Evolutionary conservation across 495 filamentous ascomycete genomes (phyloP).

Genomic region (Tuber brumale): DNA sequence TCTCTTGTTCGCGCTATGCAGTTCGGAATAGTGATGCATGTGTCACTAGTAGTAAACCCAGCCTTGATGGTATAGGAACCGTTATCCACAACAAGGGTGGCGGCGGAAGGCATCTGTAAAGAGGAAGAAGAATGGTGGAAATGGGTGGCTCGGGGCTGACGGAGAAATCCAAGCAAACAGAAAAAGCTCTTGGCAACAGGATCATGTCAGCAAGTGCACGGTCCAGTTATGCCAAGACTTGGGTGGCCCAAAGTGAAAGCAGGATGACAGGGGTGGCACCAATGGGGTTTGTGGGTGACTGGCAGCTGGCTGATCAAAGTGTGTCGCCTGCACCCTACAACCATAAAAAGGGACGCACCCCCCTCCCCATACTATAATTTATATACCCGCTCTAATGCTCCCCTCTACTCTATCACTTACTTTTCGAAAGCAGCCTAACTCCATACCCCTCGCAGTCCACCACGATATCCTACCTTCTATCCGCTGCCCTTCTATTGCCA

Average conservation of each 20-base stretch:
- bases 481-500: constrained; percentile 5
- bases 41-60: constrained; percentile 58
- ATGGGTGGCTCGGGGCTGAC: neutral
- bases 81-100: constrained; percentile 87
- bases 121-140: neutral
- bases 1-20: constrained; percentile 77
- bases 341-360: neutral
- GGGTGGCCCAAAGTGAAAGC: neutral
- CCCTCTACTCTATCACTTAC: neutral
- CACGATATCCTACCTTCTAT: constrained; percentile 7
- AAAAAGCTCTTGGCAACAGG: neutral
- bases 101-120: constrained; percentile 49
- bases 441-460: neutral
- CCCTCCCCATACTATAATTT: neutral
- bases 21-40: constrained; percentile 72
- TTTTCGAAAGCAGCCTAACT: constrained; percentile 5
- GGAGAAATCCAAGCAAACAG: neutral
- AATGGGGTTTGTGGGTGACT: neutral
- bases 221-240: neutral
- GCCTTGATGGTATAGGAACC: constrained; percentile 91
- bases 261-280: neutral
- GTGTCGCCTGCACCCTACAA: neutral
- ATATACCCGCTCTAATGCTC: neutral
- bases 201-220: neutral
- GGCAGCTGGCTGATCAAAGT: neutral